Evolutionary conservation across 805 yeast species (phyloP), one percentile per base, ranked within the genome.

Genomic region (Yamadazyma nakazawae): DNA sequence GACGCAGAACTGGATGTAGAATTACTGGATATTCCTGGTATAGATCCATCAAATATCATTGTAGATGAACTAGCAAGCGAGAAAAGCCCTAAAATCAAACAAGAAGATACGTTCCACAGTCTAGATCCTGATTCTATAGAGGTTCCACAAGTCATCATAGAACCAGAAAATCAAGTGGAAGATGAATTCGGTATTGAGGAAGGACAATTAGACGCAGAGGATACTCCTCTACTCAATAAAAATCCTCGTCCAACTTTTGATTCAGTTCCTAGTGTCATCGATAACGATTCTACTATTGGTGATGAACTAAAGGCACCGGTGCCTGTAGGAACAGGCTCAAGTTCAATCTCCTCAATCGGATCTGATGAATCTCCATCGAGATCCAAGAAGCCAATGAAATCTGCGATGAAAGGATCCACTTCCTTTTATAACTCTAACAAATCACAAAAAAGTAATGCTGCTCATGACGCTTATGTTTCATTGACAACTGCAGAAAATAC

Each of bases 401-500:
- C 82, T 1, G 84, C 80, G 14, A 66, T 79, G 71, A 79, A 79
- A 46, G 62, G 60, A 43, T 58, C 73, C 1, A 50, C 56, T 9
- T 57, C 68, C 4, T 54, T 58, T 34, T 57, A 38, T 56, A 37
- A 52, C 50, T 26, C 36, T 55, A 5, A 32, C 40, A 14, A 47
- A 47, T 31, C 31, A 46, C 5, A 48, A 40, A 13, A 31, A 31
- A 45, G 34, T 21, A 67, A 60, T 49, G 72, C 85, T 1, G 87
- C 88, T 0, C 78, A 78, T 24, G 77, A 75, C 49, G 89, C 87
- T 0, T 84, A 84, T 55, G 58, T 84, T 37, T 81, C 88, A 0
- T 63, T 84, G 45, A 76, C 91, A 0, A 86, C 94, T 0, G 91
- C 91, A 1, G 90, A 85, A 58, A 86, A 86, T 61, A 86, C 94